Evolutionary conservation across 495 filamentous ascomycete genomes (phyloP).

Genomic region (Cercophora sp.): DNA sequence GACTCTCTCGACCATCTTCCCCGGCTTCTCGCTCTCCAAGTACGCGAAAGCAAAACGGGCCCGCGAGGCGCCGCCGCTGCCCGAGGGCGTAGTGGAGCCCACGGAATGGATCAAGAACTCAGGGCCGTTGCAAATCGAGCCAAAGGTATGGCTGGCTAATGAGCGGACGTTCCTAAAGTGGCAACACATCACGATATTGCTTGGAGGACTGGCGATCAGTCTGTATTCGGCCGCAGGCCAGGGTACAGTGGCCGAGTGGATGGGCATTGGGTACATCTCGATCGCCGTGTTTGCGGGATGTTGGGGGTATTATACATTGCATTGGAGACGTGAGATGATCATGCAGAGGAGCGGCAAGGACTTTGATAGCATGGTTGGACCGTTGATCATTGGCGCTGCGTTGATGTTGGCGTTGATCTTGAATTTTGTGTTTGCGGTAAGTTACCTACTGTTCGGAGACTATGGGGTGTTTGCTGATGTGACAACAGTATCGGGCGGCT

Average conservation of each 20-base stretch:
- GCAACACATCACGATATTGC: conserved; percentile 86
- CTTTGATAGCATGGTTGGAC: conserved; percentile 83
- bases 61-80: conserved; percentile 42
- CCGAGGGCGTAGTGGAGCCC: conserved; percentile 82
- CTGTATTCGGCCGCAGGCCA: conserved; percentile 83
- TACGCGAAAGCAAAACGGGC: conserved; percentile 56
- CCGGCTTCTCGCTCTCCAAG: conserved; percentile 68
- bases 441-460: not conserved
- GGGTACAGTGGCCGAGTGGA: conserved; percentile 59
- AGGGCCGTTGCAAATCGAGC: conserved; percentile 84
- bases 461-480: not conserved
- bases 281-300: conserved; percentile 76
- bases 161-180: conserved; percentile 97
- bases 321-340: conserved; percentile 72
- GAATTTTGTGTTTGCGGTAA: conserved; percentile 79
- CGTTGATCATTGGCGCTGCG: conserved; percentile 76
- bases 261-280: conserved; percentile 76
- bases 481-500: conserved; percentile 30
- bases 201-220: conserved; percentile 75
- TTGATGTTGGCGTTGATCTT: conserved; percentile 72
- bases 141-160: conserved; percentile 98
- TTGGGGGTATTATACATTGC: conserved; percentile 87
- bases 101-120: conserved; percentile 86
- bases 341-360: conserved; percentile 79
- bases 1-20: conserved; percentile 57